phyloP scores from a whole-genome alignment of 805 yeast species.

The Scheffersomyces stipitis region DNA sequence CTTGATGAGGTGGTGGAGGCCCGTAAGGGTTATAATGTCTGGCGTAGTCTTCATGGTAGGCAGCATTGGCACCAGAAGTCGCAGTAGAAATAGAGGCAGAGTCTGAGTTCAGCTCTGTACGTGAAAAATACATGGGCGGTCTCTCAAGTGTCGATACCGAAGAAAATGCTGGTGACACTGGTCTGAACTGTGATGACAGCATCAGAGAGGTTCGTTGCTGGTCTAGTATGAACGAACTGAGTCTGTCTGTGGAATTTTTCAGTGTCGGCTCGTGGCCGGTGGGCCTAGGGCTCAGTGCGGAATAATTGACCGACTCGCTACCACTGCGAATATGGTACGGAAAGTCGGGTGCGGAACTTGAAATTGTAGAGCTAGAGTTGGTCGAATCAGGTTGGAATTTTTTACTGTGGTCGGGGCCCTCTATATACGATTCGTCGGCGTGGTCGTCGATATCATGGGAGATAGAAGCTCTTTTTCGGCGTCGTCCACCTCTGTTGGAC shows the following conservation, averaged over 20 bases:
- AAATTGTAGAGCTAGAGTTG: background rate
- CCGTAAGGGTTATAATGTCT: no score
- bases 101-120: no score
- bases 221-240: background rate
- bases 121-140: background rate
- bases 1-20: background rate
- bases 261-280: no score
- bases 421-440: conserved; percentile 1
- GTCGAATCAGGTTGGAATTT: background rate
- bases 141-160: background rate
- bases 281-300: no score
- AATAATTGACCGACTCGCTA: no score
- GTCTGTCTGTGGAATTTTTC: background rate
- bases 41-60: no score
- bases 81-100: background rate
- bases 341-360: background rate
- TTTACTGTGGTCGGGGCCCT: background rate
- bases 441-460: conserved; percentile 1
- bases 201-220: background rate
- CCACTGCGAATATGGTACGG: no score
- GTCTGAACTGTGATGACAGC: background rate
- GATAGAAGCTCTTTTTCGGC: conserved; percentile 27
- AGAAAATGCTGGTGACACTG: background rate
- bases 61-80: no score
- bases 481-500: conserved; percentile 57